A percentile compares a stretch with the other conserved stretches of the same genome.
phyloP scores from a whole-genome alignment of 2,329 filamentous ascomycete genomes.

The Elsinoe fawcettii region DNA sequence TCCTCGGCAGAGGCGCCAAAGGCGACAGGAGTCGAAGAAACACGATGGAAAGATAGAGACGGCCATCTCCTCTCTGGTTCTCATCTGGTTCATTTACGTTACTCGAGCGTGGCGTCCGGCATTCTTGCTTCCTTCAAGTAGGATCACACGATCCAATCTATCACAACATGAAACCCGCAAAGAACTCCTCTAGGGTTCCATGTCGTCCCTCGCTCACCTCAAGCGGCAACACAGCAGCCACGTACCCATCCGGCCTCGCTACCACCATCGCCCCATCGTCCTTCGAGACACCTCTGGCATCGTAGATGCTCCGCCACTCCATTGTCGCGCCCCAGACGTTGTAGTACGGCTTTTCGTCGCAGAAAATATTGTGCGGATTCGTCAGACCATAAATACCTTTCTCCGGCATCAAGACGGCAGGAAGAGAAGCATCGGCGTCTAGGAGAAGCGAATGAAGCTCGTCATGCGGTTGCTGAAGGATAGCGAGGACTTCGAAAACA shows the following conservation, averaged over 20 bases:
- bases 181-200: slow-evolving; percentile 24
- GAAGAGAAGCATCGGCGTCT: slow-evolving; percentile 24
- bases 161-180: slow-evolving; percentile 22
- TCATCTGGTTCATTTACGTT: no score
- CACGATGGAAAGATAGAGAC: slow-evolving; percentile 37
- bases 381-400: slow-evolving; percentile 30
- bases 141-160: neutral
- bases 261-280: slow-evolving; percentile 52
- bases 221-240: slow-evolving; percentile 34
- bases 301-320: slow-evolving; percentile 40
- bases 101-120: neutral
- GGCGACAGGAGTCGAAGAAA: slow-evolving; percentile 49
- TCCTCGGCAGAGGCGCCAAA: slow-evolving; percentile 59
- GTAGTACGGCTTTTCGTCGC: slow-evolving; percentile 34
- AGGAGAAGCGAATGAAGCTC: slow-evolving; percentile 40
- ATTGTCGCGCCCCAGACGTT: slow-evolving; percentile 33
- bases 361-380: slow-evolving; percentile 38
- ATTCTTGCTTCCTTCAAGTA: no score
- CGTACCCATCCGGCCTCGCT: slow-evolving; percentile 61
- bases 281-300: slow-evolving; percentile 51
- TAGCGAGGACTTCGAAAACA: slow-evolving; percentile 47
- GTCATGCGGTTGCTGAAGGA: slow-evolving; percentile 26
- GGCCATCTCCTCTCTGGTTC: neutral
- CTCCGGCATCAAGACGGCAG: slow-evolving; percentile 37
- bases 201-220: slow-evolving; percentile 17